Base-by-base conservation (phyloP, 768 basidiomycete genomes). In the Kwoniella bestiolae region DNA sequence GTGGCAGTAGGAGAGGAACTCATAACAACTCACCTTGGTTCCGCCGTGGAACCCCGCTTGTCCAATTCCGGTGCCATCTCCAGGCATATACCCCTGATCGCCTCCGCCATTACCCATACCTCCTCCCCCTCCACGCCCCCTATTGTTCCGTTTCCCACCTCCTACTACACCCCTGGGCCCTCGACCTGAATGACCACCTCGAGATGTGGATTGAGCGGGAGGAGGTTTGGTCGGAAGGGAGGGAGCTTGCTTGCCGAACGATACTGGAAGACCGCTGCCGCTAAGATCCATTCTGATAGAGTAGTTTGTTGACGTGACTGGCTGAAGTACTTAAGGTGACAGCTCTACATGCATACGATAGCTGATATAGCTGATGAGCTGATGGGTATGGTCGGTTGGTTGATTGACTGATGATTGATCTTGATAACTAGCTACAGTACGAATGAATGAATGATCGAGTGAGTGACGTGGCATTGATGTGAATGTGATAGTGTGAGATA, bases 81-180 rank as follows among this genome's bases (percentile, higher is more conserved):
- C 56, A n/a, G n/a, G n/a, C n/a, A n/a, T n/a, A 56, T 26, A 11
- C 16, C 21, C 50, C 31, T 29, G n/a, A 26, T 38, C 29, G 21
- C 45, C 28, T 53, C 44, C 25, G 14, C 56, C 56, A 14, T 25
- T 50, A 21, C 34, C 23, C 25, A n/a, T 23, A 29, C 60, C 45
- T 11, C 63, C 67, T 47, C 58, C 25, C 16, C 69, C 69, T 34
- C 69, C 26, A 3, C 68, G 65, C 64, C 69, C 21, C 12, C 18
- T 16, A 18, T 41, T 41, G n/a, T 34, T 53, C n/a, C 55, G 59
- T 26, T 44, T 63, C 7, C 70, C 55, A 14, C 51, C 66, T 26
- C 69, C 69, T 9, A 45, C 62, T 1, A 29, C 9, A 18, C 60
- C 60, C 31, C 60, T 41, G 8, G 47, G 8, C 7, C 49, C 46